These are phyloP conservation scores for Ascochyta clinopodiicola DNA, from an alignment of 2,329 filamentous ascomycete genomes.

Conservation along the genomic window DNA sequence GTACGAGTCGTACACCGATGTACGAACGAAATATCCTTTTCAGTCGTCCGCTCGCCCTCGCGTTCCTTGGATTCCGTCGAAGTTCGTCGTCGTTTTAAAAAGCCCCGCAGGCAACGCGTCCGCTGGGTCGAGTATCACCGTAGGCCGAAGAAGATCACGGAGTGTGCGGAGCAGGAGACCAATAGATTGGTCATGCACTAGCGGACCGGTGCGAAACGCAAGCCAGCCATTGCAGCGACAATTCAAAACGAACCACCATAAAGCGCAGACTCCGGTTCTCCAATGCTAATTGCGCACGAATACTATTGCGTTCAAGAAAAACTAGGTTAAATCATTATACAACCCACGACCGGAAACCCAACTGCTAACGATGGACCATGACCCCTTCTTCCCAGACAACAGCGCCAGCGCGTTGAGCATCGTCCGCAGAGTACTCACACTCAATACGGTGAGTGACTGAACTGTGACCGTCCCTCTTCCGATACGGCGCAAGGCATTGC, in stretches of 20 bases:
- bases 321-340: background rate
- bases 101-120: constrained; percentile 1
- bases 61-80: background rate
- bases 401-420: background rate
- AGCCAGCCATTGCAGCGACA: background rate
- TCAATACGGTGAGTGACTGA: background rate
- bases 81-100: background rate
- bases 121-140: background rate
- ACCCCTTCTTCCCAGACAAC: background rate
- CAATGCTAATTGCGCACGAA: background rate
- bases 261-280: background rate
- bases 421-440: background rate
- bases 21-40: background rate
- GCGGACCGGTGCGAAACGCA: background rate
- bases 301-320: background rate
- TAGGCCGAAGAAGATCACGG: constrained; percentile 3
- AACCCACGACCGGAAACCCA: background rate
- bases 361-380: background rate
- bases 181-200: background rate
- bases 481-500: constrained; percentile 43
- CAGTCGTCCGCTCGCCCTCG: background rate
- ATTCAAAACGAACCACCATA: background rate
- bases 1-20: constrained; percentile 1
- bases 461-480: background rate
- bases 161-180: background rate